A percentile compares a stretch with the other conserved stretches of the same genome.
Conservation (phyloP, 2,329 filamentous ascomycete species). For the Harringtonia lauricola region DNA sequence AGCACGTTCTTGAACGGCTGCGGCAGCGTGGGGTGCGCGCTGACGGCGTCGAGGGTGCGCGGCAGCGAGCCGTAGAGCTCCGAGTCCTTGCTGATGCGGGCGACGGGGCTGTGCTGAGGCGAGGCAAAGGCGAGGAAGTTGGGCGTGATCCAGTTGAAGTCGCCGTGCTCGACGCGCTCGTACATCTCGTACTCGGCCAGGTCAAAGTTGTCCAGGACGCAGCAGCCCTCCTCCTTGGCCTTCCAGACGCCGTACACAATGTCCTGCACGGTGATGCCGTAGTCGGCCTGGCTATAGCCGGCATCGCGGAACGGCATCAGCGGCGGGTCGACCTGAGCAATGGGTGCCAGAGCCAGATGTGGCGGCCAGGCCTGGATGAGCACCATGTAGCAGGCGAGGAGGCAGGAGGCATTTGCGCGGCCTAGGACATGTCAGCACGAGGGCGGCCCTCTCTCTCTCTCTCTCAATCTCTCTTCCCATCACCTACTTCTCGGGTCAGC, state of each 20-base stretch:
- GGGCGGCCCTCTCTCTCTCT: too few species aligned
- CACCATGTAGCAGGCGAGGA: constrained; percentile 98
- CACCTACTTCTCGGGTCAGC: constrained; percentile 78
- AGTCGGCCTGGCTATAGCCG: constrained; percentile 96
- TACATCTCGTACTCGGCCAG: constrained; percentile 94
- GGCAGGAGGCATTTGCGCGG: constrained; percentile 88
- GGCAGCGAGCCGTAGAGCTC: constrained; percentile 67
- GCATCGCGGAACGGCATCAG: constrained; percentile 98
- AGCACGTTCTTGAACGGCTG: constrained; percentile 93
- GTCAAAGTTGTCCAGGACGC: constrained; percentile 86
- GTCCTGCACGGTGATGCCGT: constrained; percentile 89
- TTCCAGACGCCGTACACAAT: constrained; percentile 98
- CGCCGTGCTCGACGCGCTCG: constrained; percentile 92
- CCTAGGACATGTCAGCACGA: neutral
- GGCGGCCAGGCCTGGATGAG: constrained; percentile 96
- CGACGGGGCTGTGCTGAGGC: constrained; percentile 70
- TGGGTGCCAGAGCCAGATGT: constrained; percentile 86
- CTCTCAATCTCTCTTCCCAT: too few species aligned
- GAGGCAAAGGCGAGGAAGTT: constrained; percentile 95
- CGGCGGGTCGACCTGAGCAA: constrained; percentile 91
- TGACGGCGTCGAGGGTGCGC: constrained; percentile 61
- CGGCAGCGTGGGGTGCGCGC: constrained; percentile 59
- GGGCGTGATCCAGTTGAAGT: constrained; percentile 99
- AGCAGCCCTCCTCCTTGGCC: constrained; percentile 90
- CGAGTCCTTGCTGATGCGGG: constrained; percentile 60